Percentiles rank a stretch among this genome's conserved stretches.
Evolutionary conservation across 257 asterid species (phyloP).

Genomic region (Solanum chmielewskii): DNA sequence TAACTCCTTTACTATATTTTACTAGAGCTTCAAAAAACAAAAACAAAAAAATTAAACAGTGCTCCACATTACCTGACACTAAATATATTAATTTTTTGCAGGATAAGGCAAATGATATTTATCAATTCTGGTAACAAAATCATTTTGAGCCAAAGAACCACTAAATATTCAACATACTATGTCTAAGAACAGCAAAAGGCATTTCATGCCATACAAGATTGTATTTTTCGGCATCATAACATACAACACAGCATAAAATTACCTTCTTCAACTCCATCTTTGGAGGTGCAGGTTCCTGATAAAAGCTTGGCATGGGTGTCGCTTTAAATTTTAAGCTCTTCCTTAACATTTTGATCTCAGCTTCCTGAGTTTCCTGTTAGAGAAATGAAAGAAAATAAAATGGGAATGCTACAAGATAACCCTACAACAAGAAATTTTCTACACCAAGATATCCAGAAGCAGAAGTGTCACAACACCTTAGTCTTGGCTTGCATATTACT

Average conservation of each 20-base stretch:
- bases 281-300: constrained; percentile 95
- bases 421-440: background rate
- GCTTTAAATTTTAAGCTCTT: constrained; percentile 87
- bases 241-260: background rate
- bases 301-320: constrained; percentile 95
- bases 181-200: background rate
- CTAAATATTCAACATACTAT: background rate
- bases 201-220: background rate
- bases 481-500: constrained; percentile 58
- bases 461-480: constrained; percentile 36
- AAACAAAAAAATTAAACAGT: background rate
- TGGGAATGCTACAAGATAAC: background rate
- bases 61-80: background rate
- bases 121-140: background rate
- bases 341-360: constrained; percentile 76
- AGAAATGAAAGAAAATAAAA: background rate
- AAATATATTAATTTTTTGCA: background rate
- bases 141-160: background rate
- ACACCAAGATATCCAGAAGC: background rate
- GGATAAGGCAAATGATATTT: background rate
- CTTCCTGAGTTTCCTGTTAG: constrained; percentile 78
- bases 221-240: background rate
- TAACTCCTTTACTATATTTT: background rate
- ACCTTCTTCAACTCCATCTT: constrained; percentile 92
- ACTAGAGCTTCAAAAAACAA: background rate